Evolutionary conservation across 352 stramenopile genomes (phyloP), one percentile per base, ranked within the genome.

Genomic region (Phytophthora capsici): DNA sequence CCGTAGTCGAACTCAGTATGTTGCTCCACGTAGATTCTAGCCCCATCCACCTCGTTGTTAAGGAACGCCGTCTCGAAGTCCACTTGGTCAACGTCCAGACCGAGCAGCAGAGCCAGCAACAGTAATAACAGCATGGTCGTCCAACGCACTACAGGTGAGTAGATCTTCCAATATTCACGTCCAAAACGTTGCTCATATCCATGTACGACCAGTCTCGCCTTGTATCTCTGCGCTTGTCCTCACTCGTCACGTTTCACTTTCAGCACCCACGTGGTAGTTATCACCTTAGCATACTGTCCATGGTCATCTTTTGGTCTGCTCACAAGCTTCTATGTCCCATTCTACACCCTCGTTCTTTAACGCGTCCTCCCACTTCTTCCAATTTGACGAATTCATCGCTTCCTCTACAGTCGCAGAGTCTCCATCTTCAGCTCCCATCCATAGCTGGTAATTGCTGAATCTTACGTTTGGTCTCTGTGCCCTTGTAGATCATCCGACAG

Each of bases 1-100:
- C 37, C 53, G 14, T 52, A 26, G 12, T 61, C 17, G 28, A 57
- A 63, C 6, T 50, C 41, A 0, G 14, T n/a, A 2, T 36, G n/a
- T n/a, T n/a, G 56, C 19, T 63, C 44, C 45, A 63, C 55, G 25
- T 52, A 63, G 6, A 56, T 63, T 2, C 50, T 19, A 0, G 50
- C 45, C 0, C 45, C 56, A 5, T 17, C 32, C n/a, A 63, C 6
- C n/a, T 22, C 4, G n/a, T 45, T 38, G 6, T 63, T 63, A 0
- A 63, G 25, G 34, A 56, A 63, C 7, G 56, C 56, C 2, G 45
- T 58, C 0, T 52, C 37, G 10, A 52, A 54, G 8, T 64, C 57
- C 0, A 38, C 57, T 32, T 56, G 45, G 3, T 49, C 30, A 10
- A 22, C 44, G 8, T 63, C 44, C 9, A 28, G 37, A 1, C 14